Evolutionary conservation across 306 rosid genomes (phyloP).

Genomic region (Cyamopsis tetragonoloba): DNA sequence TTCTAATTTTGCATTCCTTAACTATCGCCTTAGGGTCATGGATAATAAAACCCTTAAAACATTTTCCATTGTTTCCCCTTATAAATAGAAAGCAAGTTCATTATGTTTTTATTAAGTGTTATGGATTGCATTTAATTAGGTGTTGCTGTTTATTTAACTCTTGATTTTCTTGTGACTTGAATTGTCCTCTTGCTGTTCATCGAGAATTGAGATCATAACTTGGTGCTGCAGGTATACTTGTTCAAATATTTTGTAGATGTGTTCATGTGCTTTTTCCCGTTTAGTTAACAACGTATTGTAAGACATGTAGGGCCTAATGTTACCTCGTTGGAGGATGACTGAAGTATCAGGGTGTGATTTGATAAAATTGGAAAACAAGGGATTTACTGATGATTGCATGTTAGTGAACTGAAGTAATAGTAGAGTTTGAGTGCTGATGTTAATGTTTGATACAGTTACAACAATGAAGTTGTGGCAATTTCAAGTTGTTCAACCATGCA

Average conservation of each 20-base stretch:
- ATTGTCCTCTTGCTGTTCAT: neutral
- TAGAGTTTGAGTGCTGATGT: neutral
- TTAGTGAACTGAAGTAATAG: conserved; percentile 16
- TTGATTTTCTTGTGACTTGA: neutral
- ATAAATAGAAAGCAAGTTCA: neutral
- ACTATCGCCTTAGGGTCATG: too few relatives aligned
- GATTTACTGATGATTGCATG: neutral
- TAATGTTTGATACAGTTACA: conserved; percentile 15
- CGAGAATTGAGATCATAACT: neutral
- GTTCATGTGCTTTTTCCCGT: neutral
- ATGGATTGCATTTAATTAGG: conserved; percentile 14
- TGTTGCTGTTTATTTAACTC: neutral
- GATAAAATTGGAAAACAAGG: conserved; percentile 17
- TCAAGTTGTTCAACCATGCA: conserved; percentile 7
- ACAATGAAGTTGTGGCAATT: neutral
- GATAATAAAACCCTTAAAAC: too few relatives aligned
- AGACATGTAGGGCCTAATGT: neutral
- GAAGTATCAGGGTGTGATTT: neutral
- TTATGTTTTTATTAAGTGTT: neutral
- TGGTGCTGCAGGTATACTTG: neutral
- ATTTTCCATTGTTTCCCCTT: neutral
- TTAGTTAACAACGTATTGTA: neutral
- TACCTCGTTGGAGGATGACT: conserved; percentile 14
- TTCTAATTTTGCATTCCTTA: too few relatives aligned
- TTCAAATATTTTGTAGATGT: neutral